These are phyloP conservation scores for Adansonia digitata DNA, from an alignment of 345 rosid species.

Conservation along the genomic window DNA sequence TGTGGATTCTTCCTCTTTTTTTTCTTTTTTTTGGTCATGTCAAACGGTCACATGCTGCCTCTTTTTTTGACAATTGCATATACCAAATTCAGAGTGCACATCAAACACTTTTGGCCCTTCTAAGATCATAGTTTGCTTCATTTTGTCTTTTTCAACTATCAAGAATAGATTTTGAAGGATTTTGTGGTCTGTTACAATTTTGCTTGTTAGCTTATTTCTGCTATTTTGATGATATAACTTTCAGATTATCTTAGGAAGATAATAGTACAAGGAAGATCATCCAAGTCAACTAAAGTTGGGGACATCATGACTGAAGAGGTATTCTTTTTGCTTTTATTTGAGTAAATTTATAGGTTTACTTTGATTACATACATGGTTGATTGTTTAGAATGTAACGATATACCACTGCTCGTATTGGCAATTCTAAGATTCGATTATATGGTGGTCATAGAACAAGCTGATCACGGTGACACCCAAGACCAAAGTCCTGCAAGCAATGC, in stretches of 20 bases:
- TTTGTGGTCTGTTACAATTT: not conserved
- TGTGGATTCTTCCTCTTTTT: not conserved
- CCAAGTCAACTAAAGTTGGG: constrained; percentile 96
- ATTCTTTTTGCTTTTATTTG: not conserved
- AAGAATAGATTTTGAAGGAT: not conserved
- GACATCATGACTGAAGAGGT: constrained; percentile 99
- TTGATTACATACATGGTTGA: not conserved
- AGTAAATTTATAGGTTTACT: not conserved
- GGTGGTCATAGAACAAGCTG: constrained; percentile 68
- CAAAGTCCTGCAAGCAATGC: constrained; percentile 95
- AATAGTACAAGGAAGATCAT: constrained; percentile 96
- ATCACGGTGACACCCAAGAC: constrained; percentile 89
- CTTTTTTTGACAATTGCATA: not conserved
- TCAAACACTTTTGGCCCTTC: not conserved
- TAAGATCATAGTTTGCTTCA: not conserved
- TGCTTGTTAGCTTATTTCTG: not conserved
- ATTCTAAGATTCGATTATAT: not conserved
- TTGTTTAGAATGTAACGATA: not conserved
- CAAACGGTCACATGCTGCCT: not conserved
- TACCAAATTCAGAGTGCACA: not conserved
- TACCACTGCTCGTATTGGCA: not conserved
- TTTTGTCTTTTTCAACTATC: not conserved
- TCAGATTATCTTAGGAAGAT: constrained; percentile 93
- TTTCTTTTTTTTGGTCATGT: no score
- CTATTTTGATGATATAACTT: constrained; percentile 13